Percentiles rank a stretch among this genome's conserved stretches.
Conservation (phyloP, 768 basidiomycete genomes). For the Melanogaster broomeanus region DNA sequence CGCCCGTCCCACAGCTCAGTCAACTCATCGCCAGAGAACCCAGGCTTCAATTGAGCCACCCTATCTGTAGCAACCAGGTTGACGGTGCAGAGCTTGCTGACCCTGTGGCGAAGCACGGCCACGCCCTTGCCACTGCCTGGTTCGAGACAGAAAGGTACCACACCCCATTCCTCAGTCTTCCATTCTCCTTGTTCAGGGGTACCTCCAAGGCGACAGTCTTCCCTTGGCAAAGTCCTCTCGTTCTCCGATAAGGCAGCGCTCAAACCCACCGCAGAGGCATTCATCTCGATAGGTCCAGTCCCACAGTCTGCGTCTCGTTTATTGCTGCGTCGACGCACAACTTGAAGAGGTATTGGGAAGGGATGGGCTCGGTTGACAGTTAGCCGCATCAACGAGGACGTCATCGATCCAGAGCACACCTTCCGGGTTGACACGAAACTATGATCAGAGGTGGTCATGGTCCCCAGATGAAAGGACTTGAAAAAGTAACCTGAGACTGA, state of each 20-base stretch:
- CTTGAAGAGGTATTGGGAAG: conserved; percentile 53
- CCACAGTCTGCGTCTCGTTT: conserved; percentile 53
- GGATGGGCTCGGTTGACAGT: conserved; percentile 60
- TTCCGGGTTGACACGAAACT: conserved; percentile 38
- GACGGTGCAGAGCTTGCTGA: conserved; percentile 37
- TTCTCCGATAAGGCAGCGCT: conserved; percentile 42
- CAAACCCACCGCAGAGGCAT: conserved; percentile 37
- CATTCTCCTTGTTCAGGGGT: conserved; percentile 58
- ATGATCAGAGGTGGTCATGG: conserved; percentile 39
- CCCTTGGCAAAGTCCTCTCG: conserved; percentile 66
- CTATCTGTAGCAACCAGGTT: conserved; percentile 3
- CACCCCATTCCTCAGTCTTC: conserved; percentile 30
- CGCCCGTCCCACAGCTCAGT: neutral
- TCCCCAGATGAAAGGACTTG: conserved; percentile 51
- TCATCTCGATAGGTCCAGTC: conserved; percentile 44
- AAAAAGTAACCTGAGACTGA: conserved; percentile 60
- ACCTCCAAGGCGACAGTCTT: conserved; percentile 55
- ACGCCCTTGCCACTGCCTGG: conserved; percentile 71
- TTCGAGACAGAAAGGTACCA: conserved; percentile 58
- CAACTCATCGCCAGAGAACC: neutral
- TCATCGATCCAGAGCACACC: conserved; percentile 50
- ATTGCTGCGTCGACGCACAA: conserved; percentile 57
- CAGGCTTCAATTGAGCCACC: conserved; percentile 2
- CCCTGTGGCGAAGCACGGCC: conserved; percentile 66
- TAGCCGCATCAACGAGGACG: conserved; percentile 64